Base-by-base conservation (phyloP, 2,329 filamentous ascomycete species). In the Penicillium hesseltinei region DNA sequence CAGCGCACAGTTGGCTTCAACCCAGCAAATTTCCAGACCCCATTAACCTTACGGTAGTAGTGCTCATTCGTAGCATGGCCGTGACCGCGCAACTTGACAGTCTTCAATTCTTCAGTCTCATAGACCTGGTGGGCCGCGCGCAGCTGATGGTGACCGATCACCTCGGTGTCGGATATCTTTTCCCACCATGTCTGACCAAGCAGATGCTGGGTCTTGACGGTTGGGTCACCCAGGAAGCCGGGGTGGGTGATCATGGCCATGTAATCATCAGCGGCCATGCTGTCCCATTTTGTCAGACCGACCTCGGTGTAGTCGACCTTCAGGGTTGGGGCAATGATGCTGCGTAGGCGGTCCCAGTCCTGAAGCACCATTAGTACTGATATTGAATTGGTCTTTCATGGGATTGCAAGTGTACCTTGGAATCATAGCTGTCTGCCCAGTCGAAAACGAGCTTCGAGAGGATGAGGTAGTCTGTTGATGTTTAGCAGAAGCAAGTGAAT, bases 231-330 rank as follows among this genome's bases (percentile, higher is more conserved):
- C 27, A 88, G 77, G 59, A 88, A 84, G 2, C 77, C 72, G 21
- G 76, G 73, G 67, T 80, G 78, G 27, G 82, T 83, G 63, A 85
- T 76, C 83, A 88, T 86, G 61, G 72, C 67, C 69, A 87, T 75
- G 74, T 81, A 88, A n/a, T 87, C 83, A 3, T 82, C 79, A 0
- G 83, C 82, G 1, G 82, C 77, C 83, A 88, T 86, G 49, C 80
- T 78, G 48, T 83, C 80, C 84, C 84, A 87, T 55, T 82, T 71
- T 68, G 82, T 82, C 71, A 84, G 79, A 51, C 84, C 80, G 72
- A 87, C 84, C 40, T 81, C 80, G 50, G 82, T 84, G 81, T 92
- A 92, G 79, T 92, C 89, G 66, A 91, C 69, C 23, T 61, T 69
- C 44, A 70, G 55, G 2, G 64, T 69, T 29, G 79, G 78, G 13